Conservation (phyloP, 495 filamentous ascomycete genomes). For the Podospora anserina region DNA sequence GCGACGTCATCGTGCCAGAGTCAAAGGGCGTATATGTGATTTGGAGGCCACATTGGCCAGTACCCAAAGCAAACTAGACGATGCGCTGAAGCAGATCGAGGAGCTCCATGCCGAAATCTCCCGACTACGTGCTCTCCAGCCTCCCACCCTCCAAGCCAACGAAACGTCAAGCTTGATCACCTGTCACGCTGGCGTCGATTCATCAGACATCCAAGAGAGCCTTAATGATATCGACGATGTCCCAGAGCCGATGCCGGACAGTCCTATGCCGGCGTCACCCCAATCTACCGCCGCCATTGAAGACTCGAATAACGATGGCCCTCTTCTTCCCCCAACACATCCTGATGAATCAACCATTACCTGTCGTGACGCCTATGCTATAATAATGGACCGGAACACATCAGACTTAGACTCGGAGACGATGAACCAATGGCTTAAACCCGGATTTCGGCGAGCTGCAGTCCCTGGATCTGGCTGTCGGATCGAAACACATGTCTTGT, state of each 20-base stretch:
- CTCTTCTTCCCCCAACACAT: constrained; percentile 18
- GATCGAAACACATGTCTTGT: constrained; percentile 31
- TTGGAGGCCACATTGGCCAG: constrained; percentile 22
- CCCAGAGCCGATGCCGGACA: no score
- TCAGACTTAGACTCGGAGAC: constrained; percentile 19
- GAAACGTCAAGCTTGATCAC: neutral
- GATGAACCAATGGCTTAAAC: constrained; percentile 23
- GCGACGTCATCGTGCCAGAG: constrained; percentile 33
- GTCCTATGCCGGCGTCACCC: no score
- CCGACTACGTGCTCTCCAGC: constrained; percentile 9
- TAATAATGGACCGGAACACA: constrained; percentile 19
- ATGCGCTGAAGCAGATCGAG: constrained; percentile 22
- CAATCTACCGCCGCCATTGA: neutral
- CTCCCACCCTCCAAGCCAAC: neutral
- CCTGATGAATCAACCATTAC: constrained; percentile 30
- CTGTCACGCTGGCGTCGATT: neutral
- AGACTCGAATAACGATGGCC: constrained; percentile 13
- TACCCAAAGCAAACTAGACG: constrained; percentile 20
- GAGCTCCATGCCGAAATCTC: constrained; percentile 23
- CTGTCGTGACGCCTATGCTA: constrained; percentile 28
- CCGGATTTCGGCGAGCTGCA: constrained; percentile 24
- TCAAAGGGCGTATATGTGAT: constrained; percentile 26
- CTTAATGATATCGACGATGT: neutral
- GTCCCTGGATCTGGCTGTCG: constrained; percentile 25
- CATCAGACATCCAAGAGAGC: neutral